A percentile compares a stretch with the other conserved stretches of the same genome.
phyloP scores from a whole-genome alignment of 257 asterid species.

The Solanum infundibuliforme region DNA sequence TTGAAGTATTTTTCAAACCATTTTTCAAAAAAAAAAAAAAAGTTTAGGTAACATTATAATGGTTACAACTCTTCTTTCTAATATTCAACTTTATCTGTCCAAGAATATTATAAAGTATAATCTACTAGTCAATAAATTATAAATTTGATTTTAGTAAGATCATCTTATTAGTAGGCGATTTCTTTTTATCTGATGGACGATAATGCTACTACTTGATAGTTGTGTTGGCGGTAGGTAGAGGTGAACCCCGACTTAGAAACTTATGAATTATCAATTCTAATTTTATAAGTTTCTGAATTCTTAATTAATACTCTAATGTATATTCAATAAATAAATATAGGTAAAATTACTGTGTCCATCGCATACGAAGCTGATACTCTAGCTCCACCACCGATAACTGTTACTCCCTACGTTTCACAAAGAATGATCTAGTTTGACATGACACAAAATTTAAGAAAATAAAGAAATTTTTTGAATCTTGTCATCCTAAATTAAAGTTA shows the following conservation, averaged over 20 bases:
- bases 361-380: background rate
- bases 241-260: background rate
- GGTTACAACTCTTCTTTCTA: background rate
- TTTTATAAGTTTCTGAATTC: background rate
- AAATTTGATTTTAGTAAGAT: background rate
- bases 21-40: too few species aligned
- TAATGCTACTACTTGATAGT: background rate
- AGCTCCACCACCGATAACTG: background rate
- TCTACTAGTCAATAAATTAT: background rate
- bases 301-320: background rate
- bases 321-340: background rate
- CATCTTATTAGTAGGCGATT: background rate
- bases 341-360: background rate
- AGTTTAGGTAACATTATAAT: background rate
- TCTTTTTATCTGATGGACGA: background rate
- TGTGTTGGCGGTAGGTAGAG: background rate
- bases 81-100: background rate
- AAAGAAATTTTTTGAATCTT: too few species aligned
- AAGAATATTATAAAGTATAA: background rate
- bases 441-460: too few species aligned
- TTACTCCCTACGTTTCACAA: too few species aligned
- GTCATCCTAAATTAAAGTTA: too few species aligned
- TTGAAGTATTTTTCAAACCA: too few species aligned
- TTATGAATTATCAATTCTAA: accelerated
- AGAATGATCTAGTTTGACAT: too few species aligned